Base-by-base conservation (phyloP, 495 filamentous ascomycete genomes). In the Daldinia childiae region DNA sequence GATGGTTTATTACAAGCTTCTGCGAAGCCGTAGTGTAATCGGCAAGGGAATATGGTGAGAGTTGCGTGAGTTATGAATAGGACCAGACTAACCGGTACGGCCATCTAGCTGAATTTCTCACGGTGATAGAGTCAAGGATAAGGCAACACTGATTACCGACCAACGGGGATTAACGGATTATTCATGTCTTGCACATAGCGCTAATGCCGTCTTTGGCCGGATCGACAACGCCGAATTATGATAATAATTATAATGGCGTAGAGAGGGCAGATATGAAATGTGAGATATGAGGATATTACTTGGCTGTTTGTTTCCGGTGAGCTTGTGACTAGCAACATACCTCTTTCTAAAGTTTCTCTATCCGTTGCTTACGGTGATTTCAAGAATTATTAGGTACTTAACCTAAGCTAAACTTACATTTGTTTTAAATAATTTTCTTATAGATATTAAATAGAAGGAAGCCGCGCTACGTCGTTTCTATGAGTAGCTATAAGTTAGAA, bases 391-490 rank as follows among this genome's bases (percentile, higher is more conserved):
- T 36, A 36, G 34, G 34, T 36, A 36, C 11, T 1, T 34, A 5
- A 32, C 1, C 1, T 14, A 36, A 48, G 24, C 34, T 17, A 64
- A 21, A 21, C 11, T 24, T 21, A 48, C 17, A 48, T 48, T 48
- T 1, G 19, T 4, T 24, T 48, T 48, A 48, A n/a, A n/a, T n/a
- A n/a, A 0, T 24, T 48, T 24, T 48, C 19, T 5, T 1, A 2
- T 57, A 69, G 55, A n/a, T 41, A 56, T 45, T 29, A 32, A 58
- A 50, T 66, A 32, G 58, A 26, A 48, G 27, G 7, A 48, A 70
- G 21, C 32, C 41, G 58, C 19, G 55, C 70, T 51, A 62, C 65
- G 65, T 73, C 65, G 65, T 73, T 50, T 58, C 26, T 45, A 43
- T 58, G 56, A 59, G 64, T 7, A 6, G 15, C 14, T 17, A 19